These are phyloP conservation scores for Penicillium bovifimosum DNA, from an alignment of 495 filamentous ascomycete genomes.

Conservation along the genomic window DNA sequence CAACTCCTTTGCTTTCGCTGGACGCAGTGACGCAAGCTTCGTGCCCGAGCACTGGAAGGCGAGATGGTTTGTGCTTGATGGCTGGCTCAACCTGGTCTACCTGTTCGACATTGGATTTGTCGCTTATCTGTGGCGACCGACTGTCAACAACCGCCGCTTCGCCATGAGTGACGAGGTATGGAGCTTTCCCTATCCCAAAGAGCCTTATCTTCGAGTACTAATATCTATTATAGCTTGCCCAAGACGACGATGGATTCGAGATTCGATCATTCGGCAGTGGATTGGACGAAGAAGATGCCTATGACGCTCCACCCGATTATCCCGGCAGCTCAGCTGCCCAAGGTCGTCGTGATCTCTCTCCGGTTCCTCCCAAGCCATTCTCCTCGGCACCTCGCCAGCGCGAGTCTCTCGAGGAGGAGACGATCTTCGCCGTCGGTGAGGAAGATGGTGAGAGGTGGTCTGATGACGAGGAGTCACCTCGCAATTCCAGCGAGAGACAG, in stretches of 20 bases:
- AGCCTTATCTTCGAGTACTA: conserved; percentile 13
- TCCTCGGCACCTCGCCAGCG: conserved; percentile 42
- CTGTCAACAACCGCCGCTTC: conserved; percentile 93
- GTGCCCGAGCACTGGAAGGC: conserved; percentile 94
- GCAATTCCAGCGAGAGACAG: conserved; percentile 52
- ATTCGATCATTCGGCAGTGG: conserved; percentile 86
- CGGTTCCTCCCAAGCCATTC: conserved; percentile 48
- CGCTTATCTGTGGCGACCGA: conserved; percentile 96
- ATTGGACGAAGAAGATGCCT: conserved; percentile 61
- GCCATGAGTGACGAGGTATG: conserved; percentile 95
- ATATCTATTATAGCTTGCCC: conserved; percentile 61
- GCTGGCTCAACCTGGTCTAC: conserved; percentile 97
- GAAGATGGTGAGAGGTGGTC: conserved; percentile 68
- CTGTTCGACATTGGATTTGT: conserved; percentile 85
- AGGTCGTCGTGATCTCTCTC: conserved; percentile 40
- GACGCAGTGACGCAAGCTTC: conserved; percentile 74
- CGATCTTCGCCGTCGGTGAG: conserved; percentile 89
- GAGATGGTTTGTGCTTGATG: conserved; percentile 95
- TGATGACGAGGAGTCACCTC: conserved; percentile 55
- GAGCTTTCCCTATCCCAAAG: not conserved
- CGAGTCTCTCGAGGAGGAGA: conserved; percentile 83
- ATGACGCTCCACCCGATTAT: conserved; percentile 38
- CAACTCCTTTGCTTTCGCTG: conserved; percentile 91
- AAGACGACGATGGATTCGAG: conserved; percentile 98
- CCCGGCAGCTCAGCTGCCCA: conserved; percentile 23